Conservation (phyloP, 495 filamentous ascomycete species). For the Aspergillus indologenus region DNA sequence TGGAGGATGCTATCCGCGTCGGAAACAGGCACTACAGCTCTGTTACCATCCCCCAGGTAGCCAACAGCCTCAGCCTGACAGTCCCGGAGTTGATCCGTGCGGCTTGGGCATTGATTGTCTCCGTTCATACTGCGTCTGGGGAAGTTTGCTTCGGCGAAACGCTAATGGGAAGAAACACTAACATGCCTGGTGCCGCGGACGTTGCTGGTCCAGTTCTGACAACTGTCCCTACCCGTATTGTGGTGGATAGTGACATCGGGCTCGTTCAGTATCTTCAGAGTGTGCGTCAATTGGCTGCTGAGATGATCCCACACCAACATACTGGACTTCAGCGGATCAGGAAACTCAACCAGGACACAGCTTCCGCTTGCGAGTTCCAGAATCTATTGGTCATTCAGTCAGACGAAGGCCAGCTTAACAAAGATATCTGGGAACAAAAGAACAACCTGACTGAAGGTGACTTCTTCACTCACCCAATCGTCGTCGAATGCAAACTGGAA, state of each 20-base stretch:
- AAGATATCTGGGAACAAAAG: conserved; percentile 41
- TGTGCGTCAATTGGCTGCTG: conserved; percentile 40
- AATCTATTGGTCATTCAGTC: conserved; percentile 59
- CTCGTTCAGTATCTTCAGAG: conserved; percentile 39
- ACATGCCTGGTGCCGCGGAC: conserved; percentile 46
- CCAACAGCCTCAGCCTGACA: conserved; percentile 36
- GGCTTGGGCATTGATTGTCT: conserved; percentile 52
- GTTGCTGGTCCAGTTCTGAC: conserved; percentile 54
- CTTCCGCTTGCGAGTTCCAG: conserved; percentile 59
- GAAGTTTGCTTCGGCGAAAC: conserved; percentile 57
- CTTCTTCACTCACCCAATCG: conserved; percentile 51
- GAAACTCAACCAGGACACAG: conserved; percentile 34
- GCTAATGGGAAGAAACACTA: conserved; percentile 52
- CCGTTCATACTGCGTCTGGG: conserved; percentile 38
- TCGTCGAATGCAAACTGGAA: conserved; percentile 43
- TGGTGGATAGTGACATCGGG: conserved; percentile 35
- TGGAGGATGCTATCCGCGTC: conserved; percentile 24
- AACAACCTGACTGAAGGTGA: conserved; percentile 43
- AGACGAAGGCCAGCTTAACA: conserved; percentile 26
- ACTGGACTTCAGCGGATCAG: conserved; percentile 43
- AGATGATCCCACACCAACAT: conserved; percentile 52
- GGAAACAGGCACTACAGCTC: conserved; percentile 31
- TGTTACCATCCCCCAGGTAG: conserved; percentile 22
- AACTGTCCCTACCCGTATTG: conserved; percentile 47
- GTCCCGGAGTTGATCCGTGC: conserved; percentile 49